Evolutionary conservation across 192 early-diverging fungal species (phyloP), one percentile per base, ranked within the genome.

Genomic region (Coemansia sp.): DNA sequence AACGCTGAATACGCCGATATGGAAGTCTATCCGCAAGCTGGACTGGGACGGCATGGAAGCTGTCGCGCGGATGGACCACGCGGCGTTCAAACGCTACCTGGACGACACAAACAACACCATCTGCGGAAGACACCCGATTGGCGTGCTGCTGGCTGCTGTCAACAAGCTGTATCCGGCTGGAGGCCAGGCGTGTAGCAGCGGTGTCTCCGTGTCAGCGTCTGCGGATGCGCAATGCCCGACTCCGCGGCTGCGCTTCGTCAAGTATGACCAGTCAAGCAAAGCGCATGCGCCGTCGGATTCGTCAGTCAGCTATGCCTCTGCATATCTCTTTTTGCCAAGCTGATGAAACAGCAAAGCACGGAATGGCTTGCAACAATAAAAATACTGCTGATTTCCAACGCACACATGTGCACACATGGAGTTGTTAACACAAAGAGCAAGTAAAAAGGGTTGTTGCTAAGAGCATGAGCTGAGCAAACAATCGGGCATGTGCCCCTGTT

Each of bases 91-190:
- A 9, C 65, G 70, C 36, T 99, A 99, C 68, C 76, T 98, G 20
- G 64, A 84, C 35, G 68, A 76, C 45, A 97, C 96, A 1, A 67
- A 85, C 34, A 99, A 99, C 71, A 99, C 97, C 0, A 96, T 99
- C 43, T 99, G 97, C 78, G 97, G 97, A 22, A 80, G 94, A 39
- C 91, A 96, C 70, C 94, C 95, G 0, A 95, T 99, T 62, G 86
- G 87, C 0, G 88, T 98, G 14, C 73, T 97, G 15, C 61, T 98
- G 72, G 88, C 87, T n/a, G 89, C 90, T 0, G 33, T 93, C 18
- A 73, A 86, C 32, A 45, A 43, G 2, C 67, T 87, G 55, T 70
- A 67, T 51, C 64, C 71, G 34, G 41, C 32, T 45, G 41, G 41
- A 28, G 22, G 22, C 22, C 22, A 28, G 22, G 22, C 22, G 22